Evolutionary conservation across 768 basidiomycete genomes (phyloP).

Genomic region (Mycena kentingensis): DNA sequence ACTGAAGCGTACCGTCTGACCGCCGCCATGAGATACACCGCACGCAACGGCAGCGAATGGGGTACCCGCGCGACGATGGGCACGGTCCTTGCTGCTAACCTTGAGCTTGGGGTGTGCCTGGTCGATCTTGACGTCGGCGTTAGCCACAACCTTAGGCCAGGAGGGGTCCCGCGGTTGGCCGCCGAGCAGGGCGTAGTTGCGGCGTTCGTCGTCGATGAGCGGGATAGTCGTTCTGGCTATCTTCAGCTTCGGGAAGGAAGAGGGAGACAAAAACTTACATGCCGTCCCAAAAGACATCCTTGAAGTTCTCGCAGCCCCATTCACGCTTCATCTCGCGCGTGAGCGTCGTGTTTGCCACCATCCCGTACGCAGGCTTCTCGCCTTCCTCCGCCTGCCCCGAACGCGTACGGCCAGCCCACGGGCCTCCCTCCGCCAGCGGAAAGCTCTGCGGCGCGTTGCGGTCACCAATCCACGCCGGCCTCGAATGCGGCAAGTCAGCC

Average conservation of each 20-base stretch:
- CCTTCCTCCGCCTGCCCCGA: background rate
- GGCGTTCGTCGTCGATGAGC: background rate
- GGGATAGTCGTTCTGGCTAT: slow-evolving; percentile 6
- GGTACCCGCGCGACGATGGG: slow-evolving; percentile 4
- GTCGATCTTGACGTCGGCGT: background rate
- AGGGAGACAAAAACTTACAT: background rate
- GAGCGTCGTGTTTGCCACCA: background rate
- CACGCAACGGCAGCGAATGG: background rate
- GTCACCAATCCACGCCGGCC: background rate
- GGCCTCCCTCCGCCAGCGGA: background rate
- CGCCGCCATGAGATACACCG: background rate
- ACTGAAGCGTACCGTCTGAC: background rate
- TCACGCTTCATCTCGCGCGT: background rate
- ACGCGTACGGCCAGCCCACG: background rate
- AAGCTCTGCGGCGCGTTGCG: background rate
- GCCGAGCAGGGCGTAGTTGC: slow-evolving; percentile 6
- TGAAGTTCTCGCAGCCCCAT: background rate
- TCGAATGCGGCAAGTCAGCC: background rate
- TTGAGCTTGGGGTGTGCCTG: too few species aligned
- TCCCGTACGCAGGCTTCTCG: background rate
- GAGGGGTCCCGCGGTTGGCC: background rate
- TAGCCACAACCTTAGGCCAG: background rate
- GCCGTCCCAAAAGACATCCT: slow-evolving; percentile 8
- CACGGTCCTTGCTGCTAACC: background rate
- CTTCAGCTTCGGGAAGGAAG: background rate